Conservation (phyloP, 176 grass and related monocot genomes). For the Luzula sylvatica region DNA sequence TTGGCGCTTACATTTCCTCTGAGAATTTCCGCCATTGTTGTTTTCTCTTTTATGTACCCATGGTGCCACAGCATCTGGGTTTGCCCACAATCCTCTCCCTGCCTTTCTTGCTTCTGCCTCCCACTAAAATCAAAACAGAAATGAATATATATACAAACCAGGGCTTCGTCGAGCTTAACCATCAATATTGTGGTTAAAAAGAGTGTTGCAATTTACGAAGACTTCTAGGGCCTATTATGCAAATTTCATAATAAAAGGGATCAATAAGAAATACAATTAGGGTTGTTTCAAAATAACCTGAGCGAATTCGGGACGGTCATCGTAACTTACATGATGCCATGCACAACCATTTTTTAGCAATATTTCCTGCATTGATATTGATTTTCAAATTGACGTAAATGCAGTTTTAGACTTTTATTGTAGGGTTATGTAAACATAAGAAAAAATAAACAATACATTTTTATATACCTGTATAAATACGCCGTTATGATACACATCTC, state of each 20-base stretch:
- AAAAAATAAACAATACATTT: neutral
- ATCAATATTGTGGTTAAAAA: neutral
- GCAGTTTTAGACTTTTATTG: neutral
- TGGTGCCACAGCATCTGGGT: slow-evolving; percentile 7
- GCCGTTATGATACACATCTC: slow-evolving; percentile 38
- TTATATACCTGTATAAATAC: slow-evolving; percentile 46
- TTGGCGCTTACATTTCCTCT: no score
- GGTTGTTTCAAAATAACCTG: slow-evolving; percentile 9
- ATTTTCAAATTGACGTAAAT: neutral
- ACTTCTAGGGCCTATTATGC: neutral
- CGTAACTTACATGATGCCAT: neutral
- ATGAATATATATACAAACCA: no score
- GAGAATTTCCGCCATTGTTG: no score
- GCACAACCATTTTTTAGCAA: slow-evolving; percentile 21
- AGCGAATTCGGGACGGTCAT: slow-evolving; percentile 19
- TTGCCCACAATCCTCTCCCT: slow-evolving; percentile 5
- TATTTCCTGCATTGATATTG: neutral
- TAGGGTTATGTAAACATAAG: neutral
- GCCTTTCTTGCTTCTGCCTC: slow-evolving; percentile 14
- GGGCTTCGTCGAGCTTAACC: no score
- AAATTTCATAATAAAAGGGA: neutral
- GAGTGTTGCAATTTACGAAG: neutral
- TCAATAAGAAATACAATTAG: neutral
- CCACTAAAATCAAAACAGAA: slow-evolving; percentile 5
- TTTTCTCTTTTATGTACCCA: slow-evolving; percentile 4